Percentiles rank a stretch among this genome's conserved stretches.
phyloP scores from a whole-genome alignment of 225 moss, liverwort and hornwort species.

The Pleurozium schreberi region DNA sequence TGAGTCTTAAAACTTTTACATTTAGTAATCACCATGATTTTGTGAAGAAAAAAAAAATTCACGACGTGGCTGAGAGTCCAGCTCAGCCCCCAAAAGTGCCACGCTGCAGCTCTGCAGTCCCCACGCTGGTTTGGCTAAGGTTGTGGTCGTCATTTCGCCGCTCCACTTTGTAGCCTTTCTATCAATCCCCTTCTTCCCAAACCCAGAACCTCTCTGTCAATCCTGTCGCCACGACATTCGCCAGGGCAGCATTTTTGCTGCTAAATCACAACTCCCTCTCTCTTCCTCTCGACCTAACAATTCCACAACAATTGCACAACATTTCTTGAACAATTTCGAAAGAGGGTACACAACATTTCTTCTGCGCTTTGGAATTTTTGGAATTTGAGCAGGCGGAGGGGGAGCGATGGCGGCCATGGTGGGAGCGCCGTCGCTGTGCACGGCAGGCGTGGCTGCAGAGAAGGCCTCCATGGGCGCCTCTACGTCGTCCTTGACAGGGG shows the following conservation, averaged over 20 bases:
- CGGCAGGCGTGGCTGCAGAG: conserved; percentile 7
- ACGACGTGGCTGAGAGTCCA: neutral
- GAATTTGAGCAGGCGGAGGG: neutral
- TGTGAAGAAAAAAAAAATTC: neutral
- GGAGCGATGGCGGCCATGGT: conserved; percentile 24
- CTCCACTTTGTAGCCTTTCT: neutral
- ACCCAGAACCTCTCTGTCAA: conserved; percentile 7
- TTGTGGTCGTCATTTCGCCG: neutral
- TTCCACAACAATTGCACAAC: neutral
- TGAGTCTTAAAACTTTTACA: neutral
- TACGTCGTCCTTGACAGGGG: neutral
- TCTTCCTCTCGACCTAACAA: too few species aligned
- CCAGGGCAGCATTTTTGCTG: neutral
- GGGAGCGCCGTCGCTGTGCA: conserved; percentile 41
- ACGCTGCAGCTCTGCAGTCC: conserved; percentile 10
- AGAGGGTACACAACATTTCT: too few species aligned
- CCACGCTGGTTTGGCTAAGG: conserved; percentile 26
- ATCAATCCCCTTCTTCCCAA: neutral
- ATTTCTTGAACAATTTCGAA: neutral
- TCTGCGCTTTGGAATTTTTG: neutral
- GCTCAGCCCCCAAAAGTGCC: neutral
- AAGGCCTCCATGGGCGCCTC: neutral
- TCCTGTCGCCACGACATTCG: neutral
- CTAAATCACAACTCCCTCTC: neutral
- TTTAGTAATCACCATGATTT: neutral